Conservation (phyloP, 495 filamentous ascomycete genomes). For the Podospora pseudoanserina region DNA sequence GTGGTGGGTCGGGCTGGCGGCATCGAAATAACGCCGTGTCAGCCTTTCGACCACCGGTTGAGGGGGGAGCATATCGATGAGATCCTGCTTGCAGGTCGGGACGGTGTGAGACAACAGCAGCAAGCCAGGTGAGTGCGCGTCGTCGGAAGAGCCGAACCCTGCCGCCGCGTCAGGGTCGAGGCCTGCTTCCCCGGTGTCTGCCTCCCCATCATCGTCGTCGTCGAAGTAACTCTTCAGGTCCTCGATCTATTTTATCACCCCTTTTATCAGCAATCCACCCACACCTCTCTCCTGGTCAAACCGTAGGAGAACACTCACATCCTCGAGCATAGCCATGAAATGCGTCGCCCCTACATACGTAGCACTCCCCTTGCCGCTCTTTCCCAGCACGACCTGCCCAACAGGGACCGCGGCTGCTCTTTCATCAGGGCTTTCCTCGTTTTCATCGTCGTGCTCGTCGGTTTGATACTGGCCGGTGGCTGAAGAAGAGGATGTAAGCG, state of each 20-base stretch:
- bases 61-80: slow-evolving; percentile 40
- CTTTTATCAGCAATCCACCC: not conserved
- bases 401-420: slow-evolving; percentile 2
- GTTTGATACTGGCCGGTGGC: not conserved
- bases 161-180: slow-evolving; percentile 16
- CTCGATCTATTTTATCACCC: slow-evolving; percentile 34
- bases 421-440: slow-evolving; percentile 10
- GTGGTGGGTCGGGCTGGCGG: slow-evolving; percentile 43
- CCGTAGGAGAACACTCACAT: slow-evolving; percentile 31
- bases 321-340: slow-evolving; percentile 55
- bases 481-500: not conserved
- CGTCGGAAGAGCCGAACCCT: slow-evolving; percentile 22
- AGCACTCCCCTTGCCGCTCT: slow-evolving; percentile 23
- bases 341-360: slow-evolving; percentile 53
- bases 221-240: slow-evolving; percentile 47
- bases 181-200: slow-evolving; percentile 10
- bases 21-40: slow-evolving; percentile 49
- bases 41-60: slow-evolving; percentile 39
- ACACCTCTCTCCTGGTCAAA: not conserved
- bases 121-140: slow-evolving; percentile 31
- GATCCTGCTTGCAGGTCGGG: slow-evolving; percentile 32
- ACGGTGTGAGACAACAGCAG: slow-evolving; percentile 30
- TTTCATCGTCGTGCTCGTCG: not conserved
- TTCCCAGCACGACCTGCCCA: slow-evolving; percentile 35
- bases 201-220: slow-evolving; percentile 37